Percentiles rank a stretch among this genome's conserved stretches.
These are phyloP conservation scores for Neonectria punicea DNA, from an alignment of 2,329 filamentous ascomycete species.

Conservation along the genomic window DNA sequence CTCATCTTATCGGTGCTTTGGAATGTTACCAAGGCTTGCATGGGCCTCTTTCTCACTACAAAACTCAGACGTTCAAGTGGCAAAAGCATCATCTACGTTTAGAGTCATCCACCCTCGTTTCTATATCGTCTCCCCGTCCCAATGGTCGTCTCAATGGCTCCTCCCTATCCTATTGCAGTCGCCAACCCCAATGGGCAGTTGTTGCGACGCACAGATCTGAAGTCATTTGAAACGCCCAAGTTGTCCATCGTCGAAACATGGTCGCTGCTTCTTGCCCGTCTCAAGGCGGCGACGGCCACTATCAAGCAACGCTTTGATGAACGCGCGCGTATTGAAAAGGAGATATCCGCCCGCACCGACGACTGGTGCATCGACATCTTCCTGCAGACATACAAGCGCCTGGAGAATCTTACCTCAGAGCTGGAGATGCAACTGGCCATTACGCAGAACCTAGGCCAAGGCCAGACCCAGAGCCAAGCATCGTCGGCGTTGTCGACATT, in stretches of 20 bases:
- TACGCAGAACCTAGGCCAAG: slow-evolving; percentile 11
- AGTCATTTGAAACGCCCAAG: slow-evolving; percentile 7
- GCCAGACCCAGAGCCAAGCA: slow-evolving; percentile 1
- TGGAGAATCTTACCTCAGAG: slow-evolving; percentile 23
- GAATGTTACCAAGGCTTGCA: slow-evolving; percentile 1
- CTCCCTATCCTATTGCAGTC: slow-evolving; percentile 5
- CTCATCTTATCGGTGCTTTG: neutral
- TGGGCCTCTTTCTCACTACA: neutral
- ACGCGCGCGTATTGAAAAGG: slow-evolving; percentile 21
- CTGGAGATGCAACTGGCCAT: slow-evolving; percentile 27
- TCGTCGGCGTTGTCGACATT: slow-evolving; percentile 14
- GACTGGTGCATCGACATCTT: slow-evolving; percentile 25
- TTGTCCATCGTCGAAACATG: slow-evolving; percentile 24
- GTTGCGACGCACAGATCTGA: neutral
- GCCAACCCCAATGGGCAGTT: slow-evolving; percentile 13
- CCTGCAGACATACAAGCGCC: slow-evolving; percentile 12
- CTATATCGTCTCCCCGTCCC: neutral
- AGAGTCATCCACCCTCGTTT: neutral
- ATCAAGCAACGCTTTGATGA: slow-evolving; percentile 26
- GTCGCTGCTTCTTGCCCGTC: slow-evolving; percentile 10
- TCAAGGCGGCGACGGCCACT: slow-evolving; percentile 17
- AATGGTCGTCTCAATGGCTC: slow-evolving; percentile 9
- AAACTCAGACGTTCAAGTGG: neutral
- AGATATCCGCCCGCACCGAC: slow-evolving; percentile 24
- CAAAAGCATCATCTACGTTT: neutral